Evolutionary conservation across 805 yeast species (phyloP), one percentile per base, ranked within the genome.

Genomic region (Pichia sporocuriosa): DNA sequence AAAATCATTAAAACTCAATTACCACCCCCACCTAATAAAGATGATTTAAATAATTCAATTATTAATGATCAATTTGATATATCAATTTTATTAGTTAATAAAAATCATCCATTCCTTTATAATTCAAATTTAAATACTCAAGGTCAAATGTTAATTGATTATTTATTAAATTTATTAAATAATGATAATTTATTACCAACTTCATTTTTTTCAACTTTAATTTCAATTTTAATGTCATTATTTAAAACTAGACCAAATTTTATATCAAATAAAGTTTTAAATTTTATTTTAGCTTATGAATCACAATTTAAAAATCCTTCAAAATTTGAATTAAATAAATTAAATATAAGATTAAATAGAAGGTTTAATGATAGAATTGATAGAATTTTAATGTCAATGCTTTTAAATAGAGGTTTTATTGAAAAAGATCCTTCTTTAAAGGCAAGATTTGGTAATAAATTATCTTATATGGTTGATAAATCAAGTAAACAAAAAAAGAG

Each of bases 191-290:
- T 77, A 49, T 61, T 72, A 46, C 68, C 79, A 37, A 68, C 81
- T 11, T 75, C 83, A 4, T 50, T 77, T 3, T 73, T 84, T 39
- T 73, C 86, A 13, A 84, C 94, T 6, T 69, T 84, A 0, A 60
- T 87, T 22, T 78, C 84, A 51, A 78, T 80, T 38, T 62, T 82
- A 17, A 67, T 83, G 6, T 67, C 75, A 13, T 61, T 93, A 28
- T 71, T 84, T 48, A 79, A 77, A 51, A 68, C 77, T 25, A 76
- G 95, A 52, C 81, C 86, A 2, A 77, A 75, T 38, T 68, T 73
- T 34, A 63, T 77, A 2, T 66, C 72, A 1, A 61, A 63, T 24
- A 75, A 75, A 42, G 76, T 89, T 11, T 62, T 85, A 20, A 65
- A 72, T 16, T 70, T 73, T 12, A 61, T 88, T 10, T 70, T 84